Evolutionary conservation across 805 yeast genomes (phyloP), one percentile per base, ranked within the genome.

Genomic region (Yarrowia alimentaria): DNA sequence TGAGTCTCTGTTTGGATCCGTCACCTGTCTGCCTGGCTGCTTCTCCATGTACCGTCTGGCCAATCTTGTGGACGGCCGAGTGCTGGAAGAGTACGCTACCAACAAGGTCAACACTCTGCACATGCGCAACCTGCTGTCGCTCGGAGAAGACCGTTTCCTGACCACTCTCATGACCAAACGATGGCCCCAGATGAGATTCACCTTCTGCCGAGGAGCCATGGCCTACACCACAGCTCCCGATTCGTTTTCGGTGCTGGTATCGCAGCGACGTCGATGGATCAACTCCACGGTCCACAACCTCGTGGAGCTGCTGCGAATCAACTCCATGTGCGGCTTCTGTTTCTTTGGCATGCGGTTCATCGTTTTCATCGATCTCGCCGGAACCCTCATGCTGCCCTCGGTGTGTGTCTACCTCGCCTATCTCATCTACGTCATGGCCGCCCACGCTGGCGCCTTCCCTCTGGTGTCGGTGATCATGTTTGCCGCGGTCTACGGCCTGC

Each of bases 21-120:
- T 79, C 22, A 79, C 84, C 5, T 79, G 84, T 70, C 68, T 79
- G 53, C 84, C 84, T 1, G 84, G 84, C 16, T 79, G 84, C 68
- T 79, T 79, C 72, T 66, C 75, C 16, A 73, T 79, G 73, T 79
- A 76, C 61, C 66, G 83, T 35, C 65, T 79, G 54, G 77, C 73
- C 60, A 71, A 79, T 1, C 77, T 80, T 58, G 77, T 81, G n/a
- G 73, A 77, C 54, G 78, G 79, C 12, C 77, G 79, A 53, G 71
- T 79, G 53, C 78, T 79, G 17, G 77, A 77, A 56, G 68, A 77
- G 35, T 79, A 79, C 58, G 63, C 78, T 3, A 81, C 77, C 55
- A 78, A 77, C 57, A 72, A 70, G 13, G 80, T 77, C 33, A 77
- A 78, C 53, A 78, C 83, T 4, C 68, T 79, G 59, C 84, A 79